Base-by-base conservation (phyloP, 129 eudicot species). In the Calendula officinalis region DNA sequence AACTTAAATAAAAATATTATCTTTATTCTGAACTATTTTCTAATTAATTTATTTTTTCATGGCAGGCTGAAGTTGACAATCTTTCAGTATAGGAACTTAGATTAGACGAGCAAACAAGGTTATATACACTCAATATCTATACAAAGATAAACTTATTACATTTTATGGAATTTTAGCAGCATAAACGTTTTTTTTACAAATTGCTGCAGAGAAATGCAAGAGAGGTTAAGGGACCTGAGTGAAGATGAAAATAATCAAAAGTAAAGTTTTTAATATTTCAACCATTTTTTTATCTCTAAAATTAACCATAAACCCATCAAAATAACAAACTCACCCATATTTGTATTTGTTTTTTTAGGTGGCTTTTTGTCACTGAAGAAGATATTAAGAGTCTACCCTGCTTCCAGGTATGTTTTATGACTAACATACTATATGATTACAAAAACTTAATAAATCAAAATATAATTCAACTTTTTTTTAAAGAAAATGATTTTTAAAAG, bases 331-430 rank as follows among this genome's bases (percentile, higher is more conserved):
- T 64, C 10, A 63, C 57, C 27, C 30, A 73, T 45, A 54, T 42
- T 8, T n/a, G 43, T 60, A 3, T 39, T 8, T 48, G 50, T 49
- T 22, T 22, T 22, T 22, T 36, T 67, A 92, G 98, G 82, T 91
- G 95, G 94, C 94, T 91, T 71, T 91, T 87, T 52, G 95, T 91
- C 37, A 91, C 97, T 33, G 97, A 91, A 80, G 96, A 91, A 61
- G 97, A 91, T 73, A 87, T 91, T 22, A 91, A 91, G 67, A 64
- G 70, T 69, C 77, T 91, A 67, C 90, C 95, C 53, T 82, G 96
- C 80, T 91, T 91, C 74, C 95, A 79, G 95, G 97, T 87, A 41
- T 57, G 69, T 27, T 34, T 41, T 53, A 22, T n/a, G 54, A 32
- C 40, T 56, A n/a, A n/a, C n/a, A n/a, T n/a, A n/a, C n/a, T n/a